A percentile compares a stretch with the other conserved stretches of the same genome.
phyloP scores from a whole-genome alignment of 208 protist species.

The Angomonas ambiguus region DNA sequence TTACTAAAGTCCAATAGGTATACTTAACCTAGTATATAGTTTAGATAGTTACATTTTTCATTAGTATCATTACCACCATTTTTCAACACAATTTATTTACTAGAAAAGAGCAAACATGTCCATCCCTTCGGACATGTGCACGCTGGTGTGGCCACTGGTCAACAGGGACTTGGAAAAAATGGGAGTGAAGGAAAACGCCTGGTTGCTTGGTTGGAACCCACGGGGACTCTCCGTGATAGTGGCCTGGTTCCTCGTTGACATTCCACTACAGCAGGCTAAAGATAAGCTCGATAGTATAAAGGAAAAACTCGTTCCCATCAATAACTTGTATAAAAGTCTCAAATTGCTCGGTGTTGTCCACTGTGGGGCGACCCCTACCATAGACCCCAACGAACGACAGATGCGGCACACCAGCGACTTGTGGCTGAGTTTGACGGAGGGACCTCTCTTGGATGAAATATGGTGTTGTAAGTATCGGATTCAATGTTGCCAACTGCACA shows the following conservation, averaged over 20 bases:
- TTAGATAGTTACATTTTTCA: conserved; percentile 17
- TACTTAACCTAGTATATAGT: no score
- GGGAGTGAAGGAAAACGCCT: conserved; percentile 19
- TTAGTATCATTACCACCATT: neutral
- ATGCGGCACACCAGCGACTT: conserved; percentile 56
- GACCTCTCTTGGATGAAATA: conserved; percentile 64
- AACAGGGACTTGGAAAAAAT: neutral
- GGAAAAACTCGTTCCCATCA: conserved; percentile 18
- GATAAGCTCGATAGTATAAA: conserved; percentile 32
- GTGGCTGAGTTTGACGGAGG: conserved; percentile 71
- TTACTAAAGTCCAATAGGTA: no score
- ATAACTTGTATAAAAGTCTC: conserved; percentile 24
- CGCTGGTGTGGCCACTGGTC: conserved; percentile 62
- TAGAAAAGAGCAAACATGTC: conserved; percentile 16
- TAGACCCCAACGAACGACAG: neutral
- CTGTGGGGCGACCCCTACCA: neutral
- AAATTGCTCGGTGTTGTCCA: conserved; percentile 57
- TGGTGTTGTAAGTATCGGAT: conserved; percentile 81
- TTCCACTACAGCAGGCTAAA: conserved; percentile 31
- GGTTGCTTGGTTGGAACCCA: conserved; percentile 83
- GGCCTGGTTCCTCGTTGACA: conserved; percentile 40
- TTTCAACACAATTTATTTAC: neutral
- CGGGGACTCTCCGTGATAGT: conserved; percentile 66
- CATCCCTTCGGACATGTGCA: conserved; percentile 50
- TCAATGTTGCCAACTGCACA: conserved; percentile 76